phyloP scores from a whole-genome alignment of 2,329 filamentous ascomycete species.

The Cladophialophora psammophila region DNA sequence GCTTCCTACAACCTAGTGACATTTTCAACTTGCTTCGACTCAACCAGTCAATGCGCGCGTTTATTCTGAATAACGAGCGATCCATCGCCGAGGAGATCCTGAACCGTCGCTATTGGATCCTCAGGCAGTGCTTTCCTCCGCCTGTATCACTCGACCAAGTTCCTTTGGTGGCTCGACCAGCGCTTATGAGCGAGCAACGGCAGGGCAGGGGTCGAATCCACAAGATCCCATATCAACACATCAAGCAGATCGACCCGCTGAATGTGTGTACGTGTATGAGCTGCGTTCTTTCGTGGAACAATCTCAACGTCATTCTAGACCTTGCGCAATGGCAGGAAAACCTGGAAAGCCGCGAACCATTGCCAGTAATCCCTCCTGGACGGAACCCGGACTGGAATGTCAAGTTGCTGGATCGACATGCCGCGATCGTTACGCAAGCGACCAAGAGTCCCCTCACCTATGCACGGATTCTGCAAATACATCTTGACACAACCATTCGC shows the following conservation, averaged over 20 bases:
- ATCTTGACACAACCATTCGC: conserved; percentile 36
- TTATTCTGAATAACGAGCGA: conserved; percentile 36
- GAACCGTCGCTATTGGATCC: conserved; percentile 34
- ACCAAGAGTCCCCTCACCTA: conserved; percentile 36
- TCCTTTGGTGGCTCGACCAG: conserved; percentile 28
- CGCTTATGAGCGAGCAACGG: conserved; percentile 34
- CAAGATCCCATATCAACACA: conserved; percentile 39
- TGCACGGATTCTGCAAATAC: conserved; percentile 37
- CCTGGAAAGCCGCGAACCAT: conserved; percentile 37
- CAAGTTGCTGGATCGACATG: conserved; percentile 34
- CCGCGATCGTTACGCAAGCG: conserved; percentile 35
- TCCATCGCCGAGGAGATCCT: conserved; percentile 33
- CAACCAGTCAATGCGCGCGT: conserved; percentile 28
- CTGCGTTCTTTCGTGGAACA: conserved; percentile 41
- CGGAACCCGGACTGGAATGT: conserved; percentile 38
- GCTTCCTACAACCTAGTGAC: conserved; percentile 34
- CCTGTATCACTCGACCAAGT: conserved; percentile 34
- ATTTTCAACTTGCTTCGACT: conserved; percentile 32
- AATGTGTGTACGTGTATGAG: conserved; percentile 39
- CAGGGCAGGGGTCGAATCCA: conserved; percentile 38
- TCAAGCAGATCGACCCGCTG: conserved; percentile 36
- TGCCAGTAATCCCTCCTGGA: conserved; percentile 39
- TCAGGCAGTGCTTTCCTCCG: conserved; percentile 39
- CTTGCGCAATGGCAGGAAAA: conserved; percentile 40
- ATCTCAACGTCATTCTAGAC: conserved; percentile 39